Evolutionary conservation across 306 rosid genomes (phyloP).

Genomic region (Vigna unguiculata): DNA sequence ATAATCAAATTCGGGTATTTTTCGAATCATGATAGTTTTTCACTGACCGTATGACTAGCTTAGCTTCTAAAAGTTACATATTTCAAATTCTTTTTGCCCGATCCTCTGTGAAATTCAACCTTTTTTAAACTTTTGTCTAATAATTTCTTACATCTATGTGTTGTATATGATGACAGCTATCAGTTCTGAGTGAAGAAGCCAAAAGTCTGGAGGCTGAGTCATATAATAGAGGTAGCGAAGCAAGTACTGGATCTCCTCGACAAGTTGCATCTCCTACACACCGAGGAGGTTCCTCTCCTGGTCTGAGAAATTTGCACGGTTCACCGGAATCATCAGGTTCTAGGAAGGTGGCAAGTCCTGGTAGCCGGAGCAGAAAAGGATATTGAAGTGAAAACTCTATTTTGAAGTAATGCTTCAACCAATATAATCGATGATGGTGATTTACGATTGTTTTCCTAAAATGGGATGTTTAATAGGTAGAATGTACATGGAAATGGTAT

Average conservation of each 20-base stretch:
- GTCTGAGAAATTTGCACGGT: slow-evolving; percentile 54
- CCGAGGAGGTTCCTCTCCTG: slow-evolving; percentile 63
- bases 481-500: slow-evolving; percentile 54
- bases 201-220: slow-evolving; percentile 67
- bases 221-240: slow-evolving; percentile 59
- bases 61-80: slow-evolving; percentile 24
- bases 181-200: slow-evolving; percentile 70
- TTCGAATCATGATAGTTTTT: slow-evolving; percentile 34
- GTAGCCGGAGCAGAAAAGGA: slow-evolving; percentile 79
- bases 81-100: slow-evolving; percentile 2
- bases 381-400: slow-evolving; percentile 36
- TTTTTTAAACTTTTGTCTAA: slow-evolving; percentile 20
- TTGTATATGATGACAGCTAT: slow-evolving; percentile 58
- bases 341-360: slow-evolving; percentile 59
- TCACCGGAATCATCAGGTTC: slow-evolving; percentile 45
- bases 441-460: slow-evolving; percentile 46
- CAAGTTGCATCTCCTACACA: slow-evolving; percentile 57
- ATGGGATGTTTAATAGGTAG: slow-evolving; percentile 41
- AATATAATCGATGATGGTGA: slow-evolving; percentile 23
- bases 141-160: slow-evolving; percentile 25
- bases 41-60: slow-evolving; percentile 2
- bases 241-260: slow-evolving; percentile 68
- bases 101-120: background rate
- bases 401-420: slow-evolving; percentile 43
- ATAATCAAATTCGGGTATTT: slow-evolving; percentile 89